Evolutionary conservation across 225 moss, liverwort and hornwort genomes (phyloP).

Genomic region (Neckera pumila): DNA sequence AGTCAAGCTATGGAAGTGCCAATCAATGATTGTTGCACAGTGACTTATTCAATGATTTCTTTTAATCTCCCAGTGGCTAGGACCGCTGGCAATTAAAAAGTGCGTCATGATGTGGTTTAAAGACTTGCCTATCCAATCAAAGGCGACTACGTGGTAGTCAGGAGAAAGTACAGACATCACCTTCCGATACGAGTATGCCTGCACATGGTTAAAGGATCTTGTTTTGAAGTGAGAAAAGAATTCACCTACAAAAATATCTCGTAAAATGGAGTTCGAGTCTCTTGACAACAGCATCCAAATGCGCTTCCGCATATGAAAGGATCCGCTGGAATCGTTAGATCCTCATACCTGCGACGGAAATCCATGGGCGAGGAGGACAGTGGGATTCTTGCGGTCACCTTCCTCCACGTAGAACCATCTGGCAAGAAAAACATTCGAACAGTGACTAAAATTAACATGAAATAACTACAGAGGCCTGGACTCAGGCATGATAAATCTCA

Average conservation of each 20-base stretch:
- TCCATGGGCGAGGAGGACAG: conserved; percentile 80
- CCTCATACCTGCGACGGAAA: conserved; percentile 77
- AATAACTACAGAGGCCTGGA: background rate
- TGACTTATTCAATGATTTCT: background rate
- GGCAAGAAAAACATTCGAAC: background rate
- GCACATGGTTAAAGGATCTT: conserved; percentile 1
- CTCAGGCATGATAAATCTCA: background rate
- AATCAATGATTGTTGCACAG: background rate
- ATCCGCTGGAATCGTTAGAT: background rate
- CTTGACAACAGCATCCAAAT: background rate
- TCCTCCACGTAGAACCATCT: conserved; percentile 98
- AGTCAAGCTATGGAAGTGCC: background rate
- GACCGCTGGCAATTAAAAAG: background rate
- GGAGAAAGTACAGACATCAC: conserved; percentile 60
- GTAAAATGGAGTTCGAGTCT: background rate
- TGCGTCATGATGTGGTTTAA: background rate
- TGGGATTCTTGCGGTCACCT: conserved; percentile 80
- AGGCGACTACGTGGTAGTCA: conserved; percentile 85
- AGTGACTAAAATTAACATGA: background rate
- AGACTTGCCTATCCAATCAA: conserved; percentile 74
- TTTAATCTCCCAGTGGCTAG: background rate
- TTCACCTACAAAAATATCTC: background rate
- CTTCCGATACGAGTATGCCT: conserved; percentile 87
- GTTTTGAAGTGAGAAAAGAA: background rate
- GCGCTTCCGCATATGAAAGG: background rate